Evolutionary conservation across 169 alveolate genomes (phyloP).

Genomic region (Cryptosporidium bovis): DNA sequence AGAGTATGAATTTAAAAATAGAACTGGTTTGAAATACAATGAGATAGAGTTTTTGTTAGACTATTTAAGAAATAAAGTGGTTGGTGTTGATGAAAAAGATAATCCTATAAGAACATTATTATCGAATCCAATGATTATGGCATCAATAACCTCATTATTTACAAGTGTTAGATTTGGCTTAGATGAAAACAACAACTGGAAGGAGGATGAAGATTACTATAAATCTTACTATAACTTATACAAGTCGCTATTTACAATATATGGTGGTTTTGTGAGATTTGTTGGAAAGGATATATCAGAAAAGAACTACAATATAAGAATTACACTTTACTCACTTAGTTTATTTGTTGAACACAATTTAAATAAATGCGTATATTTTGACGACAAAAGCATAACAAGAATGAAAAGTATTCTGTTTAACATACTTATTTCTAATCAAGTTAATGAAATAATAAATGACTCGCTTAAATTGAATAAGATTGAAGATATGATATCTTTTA

Average conservation of each 20-base stretch:
- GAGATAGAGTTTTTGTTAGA: constrained; percentile 17
- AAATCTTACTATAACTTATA: constrained; percentile 8
- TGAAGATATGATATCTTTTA: constrained; percentile 3
- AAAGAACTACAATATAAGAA: constrained; percentile 6
- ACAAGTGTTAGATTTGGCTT: constrained; percentile 5
- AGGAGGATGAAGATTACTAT: constrained; percentile 3
- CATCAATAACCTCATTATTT: constrained; percentile 32
- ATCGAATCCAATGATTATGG: constrained; percentile 28
- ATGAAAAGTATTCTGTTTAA: constrained; percentile 23
- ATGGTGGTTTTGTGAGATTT: background rate
- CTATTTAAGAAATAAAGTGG: background rate
- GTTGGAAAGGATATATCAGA: background rate
- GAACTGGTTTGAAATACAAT: background rate
- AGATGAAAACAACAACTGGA: too few relatives aligned
- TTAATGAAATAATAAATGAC: background rate
- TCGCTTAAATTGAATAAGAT: constrained; percentile 1
- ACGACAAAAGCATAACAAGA: constrained; percentile 6
- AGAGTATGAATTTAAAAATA: constrained; percentile 15
- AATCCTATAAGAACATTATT: background rate
- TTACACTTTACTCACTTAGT: constrained; percentile 21
- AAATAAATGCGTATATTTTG: constrained; percentile 10
- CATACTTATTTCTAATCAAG: constrained; percentile 4
- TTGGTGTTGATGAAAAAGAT: background rate
- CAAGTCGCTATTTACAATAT: constrained; percentile 5
- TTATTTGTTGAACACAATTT: constrained; percentile 23